Percentiles rank a stretch among this genome's conserved stretches.
These are phyloP conservation scores for Scedosporium dehoogii DNA, from an alignment of 2,329 filamentous ascomycete genomes.

Conservation along the genomic window DNA sequence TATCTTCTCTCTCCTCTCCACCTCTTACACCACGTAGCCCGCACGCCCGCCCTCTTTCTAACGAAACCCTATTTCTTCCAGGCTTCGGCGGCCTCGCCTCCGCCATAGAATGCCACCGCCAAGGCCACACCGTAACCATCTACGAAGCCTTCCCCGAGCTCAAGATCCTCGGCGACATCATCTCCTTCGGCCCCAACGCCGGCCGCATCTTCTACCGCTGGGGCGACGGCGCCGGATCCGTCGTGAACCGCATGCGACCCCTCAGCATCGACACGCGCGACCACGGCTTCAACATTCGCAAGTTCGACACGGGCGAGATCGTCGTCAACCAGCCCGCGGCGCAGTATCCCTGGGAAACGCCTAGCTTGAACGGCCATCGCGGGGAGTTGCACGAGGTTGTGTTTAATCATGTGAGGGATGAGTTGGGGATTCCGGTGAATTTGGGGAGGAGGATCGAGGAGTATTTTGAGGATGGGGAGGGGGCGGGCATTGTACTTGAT, in stretches of 20 bases:
- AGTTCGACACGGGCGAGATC: slow-evolving; percentile 49
- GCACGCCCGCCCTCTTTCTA: too few relatives aligned
- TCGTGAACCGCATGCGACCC: neutral
- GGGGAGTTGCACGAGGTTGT: slow-evolving; percentile 51
- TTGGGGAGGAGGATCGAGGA: slow-evolving; percentile 38
- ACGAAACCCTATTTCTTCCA: slow-evolving; percentile 3
- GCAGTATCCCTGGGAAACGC: slow-evolving; percentile 31
- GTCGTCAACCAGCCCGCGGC: slow-evolving; percentile 45
- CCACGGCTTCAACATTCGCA: slow-evolving; percentile 53
- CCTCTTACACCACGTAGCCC: too few relatives aligned
- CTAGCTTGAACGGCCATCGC: slow-evolving; percentile 50
- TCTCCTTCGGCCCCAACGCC: slow-evolving; percentile 50
- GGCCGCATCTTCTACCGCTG: slow-evolving; percentile 52
- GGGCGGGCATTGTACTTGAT: slow-evolving; percentile 41
- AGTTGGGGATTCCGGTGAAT: slow-evolving; percentile 44
- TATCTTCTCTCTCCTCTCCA: neutral
- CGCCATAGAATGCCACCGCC: slow-evolving; percentile 52
- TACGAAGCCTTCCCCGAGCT: slow-evolving; percentile 49
- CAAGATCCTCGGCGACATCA: slow-evolving; percentile 52
- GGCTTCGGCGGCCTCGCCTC: slow-evolving; percentile 54
- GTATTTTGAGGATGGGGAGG: slow-evolving; percentile 43
- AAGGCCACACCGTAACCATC: slow-evolving; percentile 48
- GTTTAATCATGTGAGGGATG: slow-evolving; percentile 45
- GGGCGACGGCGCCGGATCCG: slow-evolving; percentile 32
- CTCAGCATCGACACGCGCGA: neutral